A percentile compares a stretch with the other conserved stretches of the same genome.
phyloP scores from a whole-genome alignment of 768 basidiomycete species.

The Mycena amicta region DNA sequence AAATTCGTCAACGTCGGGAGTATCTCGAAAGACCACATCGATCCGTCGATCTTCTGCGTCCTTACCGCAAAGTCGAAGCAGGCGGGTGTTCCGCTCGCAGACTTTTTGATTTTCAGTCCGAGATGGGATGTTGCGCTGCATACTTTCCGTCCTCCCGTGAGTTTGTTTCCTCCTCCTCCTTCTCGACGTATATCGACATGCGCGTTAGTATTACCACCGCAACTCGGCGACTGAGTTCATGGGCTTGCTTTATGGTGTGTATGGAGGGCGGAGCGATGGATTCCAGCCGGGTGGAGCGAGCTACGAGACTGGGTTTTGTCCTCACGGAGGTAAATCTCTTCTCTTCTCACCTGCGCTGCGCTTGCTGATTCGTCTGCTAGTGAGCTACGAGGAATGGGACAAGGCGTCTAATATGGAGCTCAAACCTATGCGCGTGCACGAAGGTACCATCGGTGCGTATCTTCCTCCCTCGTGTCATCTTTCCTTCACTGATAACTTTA shows the following conservation, averaged over 20 bases:
- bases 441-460: conserved; percentile 53
- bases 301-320: conserved; percentile 66
- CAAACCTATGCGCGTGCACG: conserved; percentile 50
- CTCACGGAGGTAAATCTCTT: conserved; percentile 54
- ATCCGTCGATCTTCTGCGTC: conserved; percentile 70
- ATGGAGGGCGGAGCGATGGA: conserved; percentile 63
- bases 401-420: conserved; percentile 57
- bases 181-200: too few relatives aligned
- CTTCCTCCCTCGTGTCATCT: too few relatives aligned
- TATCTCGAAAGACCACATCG: conserved; percentile 70
- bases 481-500: too few relatives aligned
- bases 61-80: conserved; percentile 67
- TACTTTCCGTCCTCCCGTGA: conserved; percentile 64
- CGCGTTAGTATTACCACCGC: conserved; percentile 59
- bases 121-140: conserved; percentile 63
- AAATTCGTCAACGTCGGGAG: conserved; percentile 66
- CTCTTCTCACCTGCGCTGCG: not conserved
- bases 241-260: conserved; percentile 64
- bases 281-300: conserved; percentile 65
- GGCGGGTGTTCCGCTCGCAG: conserved; percentile 57
- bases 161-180: conserved; percentile 20
- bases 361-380: conserved; percentile 28
- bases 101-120: conserved; percentile 66
- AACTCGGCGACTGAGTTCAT: conserved; percentile 67
- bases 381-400: conserved; percentile 63